Base-by-base conservation (phyloP, 176 grass and related monocot species). In the Bolboschoenus planiculmis region DNA sequence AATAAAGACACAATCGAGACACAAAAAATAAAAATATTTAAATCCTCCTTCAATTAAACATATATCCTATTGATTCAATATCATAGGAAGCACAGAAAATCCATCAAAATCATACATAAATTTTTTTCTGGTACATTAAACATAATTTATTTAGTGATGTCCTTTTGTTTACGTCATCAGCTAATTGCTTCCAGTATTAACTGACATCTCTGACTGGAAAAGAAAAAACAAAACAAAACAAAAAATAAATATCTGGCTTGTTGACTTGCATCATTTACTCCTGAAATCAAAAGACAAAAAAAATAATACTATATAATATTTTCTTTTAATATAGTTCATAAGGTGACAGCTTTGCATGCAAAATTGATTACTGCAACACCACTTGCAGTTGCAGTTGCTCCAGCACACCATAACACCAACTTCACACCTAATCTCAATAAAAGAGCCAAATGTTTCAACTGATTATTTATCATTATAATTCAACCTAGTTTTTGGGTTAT, bases 201-300 rank as follows among this genome's bases (percentile, higher is more conserved):
- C 68, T 74, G 68, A 74, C 68, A 15, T 74, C 40, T 74, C 39
- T n/a, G n/a, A n/a, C n/a, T n/a, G n/a, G n/a, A n/a, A n/a, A n/a
- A n/a, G n/a, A n/a, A n/a, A n/a, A n/a, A n/a, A n/a, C n/a, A n/a
- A n/a, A n/a, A n/a, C n/a, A n/a, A n/a, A n/a, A n/a, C n/a, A n/a
- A n/a, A n/a, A n/a, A n/a, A n/a, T n/a, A n/a, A n/a, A n/a, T n/a
- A n/a, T n/a, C n/a, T 47, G 40, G 13, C 40, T 47, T 16, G 5
- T 27, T 47, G 40, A 74, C 24, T 47, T 74, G 10, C 42, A 74
- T 13, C 23, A 46, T 13, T 27, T 24, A 46, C 0, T 46, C 16
- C 4, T 44, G 40, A 73, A 70, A 74, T 74, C 10, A 46, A 74
- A 74, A 13, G 10, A 20, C 1, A 68, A 40, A 20, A n/a, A 20